Evolutionary conservation across 2,329 filamentous ascomycete species (phyloP).

Genomic region (Amylocarpus encephaloides): DNA sequence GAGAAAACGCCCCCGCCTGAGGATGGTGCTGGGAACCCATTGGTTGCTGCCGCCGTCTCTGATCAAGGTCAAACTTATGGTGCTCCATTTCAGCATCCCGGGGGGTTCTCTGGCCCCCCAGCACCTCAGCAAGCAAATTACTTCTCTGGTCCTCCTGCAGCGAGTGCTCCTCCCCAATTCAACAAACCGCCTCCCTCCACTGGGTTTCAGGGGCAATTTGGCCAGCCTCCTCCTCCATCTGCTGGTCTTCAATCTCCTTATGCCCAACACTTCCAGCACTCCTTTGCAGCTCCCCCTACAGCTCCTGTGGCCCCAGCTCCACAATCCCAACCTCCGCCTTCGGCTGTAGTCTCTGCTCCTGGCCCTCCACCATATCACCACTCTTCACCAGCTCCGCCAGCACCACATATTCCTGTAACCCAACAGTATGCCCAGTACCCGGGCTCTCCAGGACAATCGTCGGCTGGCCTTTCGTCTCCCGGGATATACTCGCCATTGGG

Average conservation of each 20-base stretch:
- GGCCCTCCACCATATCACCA: constrained; percentile 18
- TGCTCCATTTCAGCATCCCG: constrained; percentile 33
- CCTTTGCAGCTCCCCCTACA: constrained; percentile 24
- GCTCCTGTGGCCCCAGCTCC: constrained; percentile 7
- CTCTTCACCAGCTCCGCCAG: not conserved
- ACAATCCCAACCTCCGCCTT: constrained; percentile 13
- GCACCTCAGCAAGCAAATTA: constrained; percentile 18
- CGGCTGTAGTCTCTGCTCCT: constrained; percentile 4
- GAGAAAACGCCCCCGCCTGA: constrained; percentile 75
- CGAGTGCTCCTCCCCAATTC: constrained; percentile 11
- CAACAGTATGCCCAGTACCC: constrained; percentile 35
- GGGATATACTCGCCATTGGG: constrained; percentile 6
- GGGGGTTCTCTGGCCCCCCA: constrained; percentile 15
- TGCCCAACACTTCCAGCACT: constrained; percentile 22
- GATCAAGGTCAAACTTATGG: constrained; percentile 51
- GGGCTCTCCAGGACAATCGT: constrained; percentile 40
- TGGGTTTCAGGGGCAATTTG: constrained; percentile 13
- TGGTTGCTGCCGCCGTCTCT: constrained; percentile 50
- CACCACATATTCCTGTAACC: constrained; percentile 26
- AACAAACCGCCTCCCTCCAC: constrained; percentile 11
- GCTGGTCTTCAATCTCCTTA: constrained; percentile 20
- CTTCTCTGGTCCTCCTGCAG: constrained; percentile 33
- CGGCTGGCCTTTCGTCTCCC: constrained; percentile 20
- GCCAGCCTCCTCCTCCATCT: constrained; percentile 11
- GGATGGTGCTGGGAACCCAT: constrained; percentile 54